Conservation (phyloP, 257 asterid genomes). For the Solanum chmielewskii region DNA sequence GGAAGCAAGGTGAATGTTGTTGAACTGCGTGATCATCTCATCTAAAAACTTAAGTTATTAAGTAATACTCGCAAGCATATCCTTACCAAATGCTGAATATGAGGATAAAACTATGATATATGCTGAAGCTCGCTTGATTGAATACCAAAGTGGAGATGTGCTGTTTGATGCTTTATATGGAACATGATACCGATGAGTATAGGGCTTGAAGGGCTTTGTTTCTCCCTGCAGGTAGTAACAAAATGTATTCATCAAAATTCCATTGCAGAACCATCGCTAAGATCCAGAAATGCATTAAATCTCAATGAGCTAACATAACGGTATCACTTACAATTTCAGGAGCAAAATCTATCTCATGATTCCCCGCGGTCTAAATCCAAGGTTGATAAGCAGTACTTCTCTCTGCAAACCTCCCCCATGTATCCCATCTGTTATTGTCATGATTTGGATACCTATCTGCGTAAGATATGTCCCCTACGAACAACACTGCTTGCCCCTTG, state of each 20-base stretch:
- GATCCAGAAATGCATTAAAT: neutral
- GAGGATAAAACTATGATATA: constrained; percentile 74
- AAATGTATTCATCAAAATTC: neutral
- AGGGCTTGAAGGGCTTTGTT: constrained; percentile 74
- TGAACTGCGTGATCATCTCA: neutral
- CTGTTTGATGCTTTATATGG: constrained; percentile 55
- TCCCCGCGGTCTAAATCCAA: constrained; percentile 83
- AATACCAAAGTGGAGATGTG: constrained; percentile 68
- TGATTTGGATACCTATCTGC: constrained; percentile 63
- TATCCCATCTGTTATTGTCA: constrained; percentile 78
- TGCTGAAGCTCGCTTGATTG: constrained; percentile 17
- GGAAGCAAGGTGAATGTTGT: neutral
- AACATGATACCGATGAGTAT: constrained; percentile 40
- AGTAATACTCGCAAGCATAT: neutral
- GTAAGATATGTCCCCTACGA: constrained; percentile 74
- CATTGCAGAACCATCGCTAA: neutral
- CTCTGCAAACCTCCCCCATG: constrained; percentile 79
- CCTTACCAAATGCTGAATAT: constrained; percentile 31
- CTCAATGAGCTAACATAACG: neutral
- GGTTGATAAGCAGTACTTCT: constrained; percentile 76
- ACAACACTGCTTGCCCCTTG: constrained; percentile 59
- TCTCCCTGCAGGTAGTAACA: constrained; percentile 33
- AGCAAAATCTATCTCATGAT: constrained; percentile 73
- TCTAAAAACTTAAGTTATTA: neutral
- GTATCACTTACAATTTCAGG: constrained; percentile 51